Percentiles rank a stretch among this genome's conserved stretches.
Conservation (phyloP, 2,329 filamentous ascomycete genomes). For the Whalleya microplaca region DNA sequence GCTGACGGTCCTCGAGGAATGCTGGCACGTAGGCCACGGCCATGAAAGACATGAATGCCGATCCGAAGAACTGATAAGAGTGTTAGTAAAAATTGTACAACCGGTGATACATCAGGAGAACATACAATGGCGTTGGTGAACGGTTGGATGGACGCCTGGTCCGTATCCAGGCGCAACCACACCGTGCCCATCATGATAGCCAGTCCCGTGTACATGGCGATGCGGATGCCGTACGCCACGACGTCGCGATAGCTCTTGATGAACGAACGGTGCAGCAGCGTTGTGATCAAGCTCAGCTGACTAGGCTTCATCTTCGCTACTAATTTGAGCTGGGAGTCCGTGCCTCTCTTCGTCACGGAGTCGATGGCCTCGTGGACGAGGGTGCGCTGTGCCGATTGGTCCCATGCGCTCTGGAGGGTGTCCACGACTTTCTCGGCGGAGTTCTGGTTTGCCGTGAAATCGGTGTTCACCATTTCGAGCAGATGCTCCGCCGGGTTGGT, state of each 20-base stretch:
- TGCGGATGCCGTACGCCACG: slow-evolving; percentile 79
- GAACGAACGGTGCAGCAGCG: slow-evolving; percentile 76
- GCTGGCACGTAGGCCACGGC: slow-evolving; percentile 83
- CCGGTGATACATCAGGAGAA: background rate
- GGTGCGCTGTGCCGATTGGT: slow-evolving; percentile 45
- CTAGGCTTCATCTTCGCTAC: slow-evolving; percentile 45
- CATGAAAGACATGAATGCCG: slow-evolving; percentile 80
- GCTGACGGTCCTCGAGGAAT: slow-evolving; percentile 76
- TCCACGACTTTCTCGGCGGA: slow-evolving; percentile 53
- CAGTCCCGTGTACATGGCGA: slow-evolving; percentile 76
- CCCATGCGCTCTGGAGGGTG: slow-evolving; percentile 60
- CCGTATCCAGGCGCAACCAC: slow-evolving; percentile 72
- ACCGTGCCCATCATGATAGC: slow-evolving; percentile 89
- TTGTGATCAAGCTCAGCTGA: slow-evolving; percentile 55
- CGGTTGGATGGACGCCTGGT: slow-evolving; percentile 75
- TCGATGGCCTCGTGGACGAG: slow-evolving; percentile 30
- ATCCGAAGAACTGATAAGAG: slow-evolving; percentile 62
- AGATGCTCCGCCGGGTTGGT: slow-evolving; percentile 82
- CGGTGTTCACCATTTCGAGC: slow-evolving; percentile 77
- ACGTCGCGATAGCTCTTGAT: slow-evolving; percentile 86
- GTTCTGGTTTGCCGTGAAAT: slow-evolving; percentile 63
- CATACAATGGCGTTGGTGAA: slow-evolving; percentile 77
- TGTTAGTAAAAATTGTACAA: background rate
- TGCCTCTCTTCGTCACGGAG: slow-evolving; percentile 19
- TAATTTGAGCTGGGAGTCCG: slow-evolving; percentile 17